Conservation (phyloP, 352 stramenopile species). For the Pythium utonaiense region DNA sequence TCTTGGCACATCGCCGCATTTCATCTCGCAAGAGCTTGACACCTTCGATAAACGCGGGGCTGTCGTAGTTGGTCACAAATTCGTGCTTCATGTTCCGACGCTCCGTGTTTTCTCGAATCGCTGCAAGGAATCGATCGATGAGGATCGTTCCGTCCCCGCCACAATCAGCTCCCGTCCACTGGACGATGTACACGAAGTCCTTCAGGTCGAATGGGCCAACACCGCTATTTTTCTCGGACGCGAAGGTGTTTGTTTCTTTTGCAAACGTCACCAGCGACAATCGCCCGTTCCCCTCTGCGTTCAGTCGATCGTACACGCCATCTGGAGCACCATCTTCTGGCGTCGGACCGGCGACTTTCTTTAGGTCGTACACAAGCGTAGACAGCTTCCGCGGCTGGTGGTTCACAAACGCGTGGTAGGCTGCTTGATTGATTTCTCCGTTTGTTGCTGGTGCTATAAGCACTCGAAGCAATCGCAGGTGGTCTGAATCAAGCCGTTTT, state of each 20-base stretch:
- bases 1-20: conserved; percentile 76
- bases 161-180: conserved; percentile 73
- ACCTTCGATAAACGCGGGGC: conserved; percentile 68
- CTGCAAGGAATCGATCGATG: conserved; percentile 71
- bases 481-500: conserved; percentile 43
- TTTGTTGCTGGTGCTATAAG: conserved; percentile 61
- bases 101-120: conserved; percentile 62
- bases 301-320: conserved; percentile 62
- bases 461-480: conserved; percentile 57
- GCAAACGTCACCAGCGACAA: conserved; percentile 56
- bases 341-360: conserved; percentile 55
- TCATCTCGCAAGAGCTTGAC: conserved; percentile 66
- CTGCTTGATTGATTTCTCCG: conserved; percentile 53
- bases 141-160: conserved; percentile 58
- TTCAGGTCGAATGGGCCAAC: conserved; percentile 55
- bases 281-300: conserved; percentile 69
- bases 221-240: conserved; percentile 40
- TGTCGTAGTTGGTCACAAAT: conserved; percentile 81
- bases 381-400: conserved; percentile 81
- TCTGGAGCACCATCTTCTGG: conserved; percentile 38
- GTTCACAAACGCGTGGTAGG: conserved; percentile 79
- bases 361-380: conserved; percentile 62
- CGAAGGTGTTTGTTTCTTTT: conserved; percentile 51
- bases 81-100: conserved; percentile 83
- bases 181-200: conserved; percentile 70